phyloP scores from a whole-genome alignment of 1,139 yeast species.

The Hemisphaericaspora lyxosophila region DNA sequence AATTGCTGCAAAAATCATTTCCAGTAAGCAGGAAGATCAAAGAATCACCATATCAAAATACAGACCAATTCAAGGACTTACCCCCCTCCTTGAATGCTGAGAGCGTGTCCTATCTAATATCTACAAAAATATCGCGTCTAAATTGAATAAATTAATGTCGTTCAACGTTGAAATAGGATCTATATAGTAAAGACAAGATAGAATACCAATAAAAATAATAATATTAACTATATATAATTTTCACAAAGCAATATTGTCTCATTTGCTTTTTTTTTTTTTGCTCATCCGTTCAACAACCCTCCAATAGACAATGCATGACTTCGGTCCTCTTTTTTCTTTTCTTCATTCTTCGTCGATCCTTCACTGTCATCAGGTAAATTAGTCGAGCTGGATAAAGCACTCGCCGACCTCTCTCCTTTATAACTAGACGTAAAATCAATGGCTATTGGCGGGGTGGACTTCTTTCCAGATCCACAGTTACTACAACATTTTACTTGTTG shows the following conservation, averaged over 20 bases:
- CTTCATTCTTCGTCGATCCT: slow-evolving; percentile 2
- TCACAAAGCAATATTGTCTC: neutral
- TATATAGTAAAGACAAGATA: too few relatives aligned
- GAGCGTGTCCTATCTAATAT: too few relatives aligned
- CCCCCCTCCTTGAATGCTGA: too few relatives aligned
- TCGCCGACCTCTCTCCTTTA: slow-evolving; percentile 7
- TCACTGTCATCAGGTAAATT: slow-evolving; percentile 10
- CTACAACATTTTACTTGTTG: slow-evolving; percentile 11
- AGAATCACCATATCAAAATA: too few relatives aligned
- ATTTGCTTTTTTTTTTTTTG: neutral
- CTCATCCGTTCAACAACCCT: slow-evolving; percentile 31
- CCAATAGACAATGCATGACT: slow-evolving; percentile 31
- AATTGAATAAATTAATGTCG: neutral
- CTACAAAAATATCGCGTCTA: too few relatives aligned
- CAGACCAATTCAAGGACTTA: too few relatives aligned
- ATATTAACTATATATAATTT: too few relatives aligned
- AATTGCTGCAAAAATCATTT: slow-evolving; percentile 1
- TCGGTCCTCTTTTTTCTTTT: slow-evolving; percentile 4
- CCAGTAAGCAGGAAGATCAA: neutral
- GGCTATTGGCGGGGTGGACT: slow-evolving; percentile 21
- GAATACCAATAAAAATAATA: too few relatives aligned
- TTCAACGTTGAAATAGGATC: neutral
- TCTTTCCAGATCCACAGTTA: slow-evolving; percentile 6
- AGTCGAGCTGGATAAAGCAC: neutral
- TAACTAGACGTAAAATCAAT: slow-evolving; percentile 33